Conservation (phyloP, 352 stramenopile species). For the Phytophthora quininea region DNA sequence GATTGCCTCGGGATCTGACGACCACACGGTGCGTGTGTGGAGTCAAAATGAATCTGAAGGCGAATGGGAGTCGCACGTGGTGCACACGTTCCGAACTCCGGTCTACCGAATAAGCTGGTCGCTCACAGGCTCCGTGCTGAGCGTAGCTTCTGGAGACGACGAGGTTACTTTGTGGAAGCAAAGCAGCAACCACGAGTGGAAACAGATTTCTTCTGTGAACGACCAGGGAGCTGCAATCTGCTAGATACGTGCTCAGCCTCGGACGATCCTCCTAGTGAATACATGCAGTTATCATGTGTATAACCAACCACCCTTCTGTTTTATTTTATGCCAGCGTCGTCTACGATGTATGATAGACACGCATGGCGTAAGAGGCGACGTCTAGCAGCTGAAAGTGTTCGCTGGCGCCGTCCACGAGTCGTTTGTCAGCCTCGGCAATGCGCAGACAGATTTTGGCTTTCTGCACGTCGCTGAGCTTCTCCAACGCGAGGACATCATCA, state of each 20-base stretch:
- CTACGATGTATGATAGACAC: conserved; percentile 56
- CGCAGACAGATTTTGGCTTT: conserved; percentile 95
- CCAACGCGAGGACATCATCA: conserved; percentile 75
- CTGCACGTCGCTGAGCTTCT: conserved; percentile 86
- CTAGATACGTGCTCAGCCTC: conserved; percentile 17
- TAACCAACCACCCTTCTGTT: conserved; percentile 8
- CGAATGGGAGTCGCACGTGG: conserved; percentile 64
- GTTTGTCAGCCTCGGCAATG: conserved; percentile 96
- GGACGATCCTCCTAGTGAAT: conserved; percentile 12
- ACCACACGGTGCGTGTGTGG: conserved; percentile 84
- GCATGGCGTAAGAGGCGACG: conserved; percentile 90
- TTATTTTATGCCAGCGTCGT: conserved; percentile 30
- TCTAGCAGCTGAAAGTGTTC: conserved; percentile 97
- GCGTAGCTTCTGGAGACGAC: conserved; percentile 68
- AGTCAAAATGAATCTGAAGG: conserved; percentile 70
- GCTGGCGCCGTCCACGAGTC: conserved; percentile 95
- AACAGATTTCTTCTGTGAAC: conserved; percentile 74
- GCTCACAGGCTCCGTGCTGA: conserved; percentile 69
- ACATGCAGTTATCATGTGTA: conserved; percentile 6
- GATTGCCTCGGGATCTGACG: conserved; percentile 81
- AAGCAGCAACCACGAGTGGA: conserved; percentile 61
- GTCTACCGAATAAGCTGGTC: conserved; percentile 90
- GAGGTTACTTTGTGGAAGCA: conserved; percentile 88
- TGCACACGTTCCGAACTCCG: conserved; percentile 72
- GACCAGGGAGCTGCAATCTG: conserved; percentile 58